Evolutionary conservation across 768 basidiomycete genomes (phyloP).

Genomic region (Naganishia friedmannii): DNA sequence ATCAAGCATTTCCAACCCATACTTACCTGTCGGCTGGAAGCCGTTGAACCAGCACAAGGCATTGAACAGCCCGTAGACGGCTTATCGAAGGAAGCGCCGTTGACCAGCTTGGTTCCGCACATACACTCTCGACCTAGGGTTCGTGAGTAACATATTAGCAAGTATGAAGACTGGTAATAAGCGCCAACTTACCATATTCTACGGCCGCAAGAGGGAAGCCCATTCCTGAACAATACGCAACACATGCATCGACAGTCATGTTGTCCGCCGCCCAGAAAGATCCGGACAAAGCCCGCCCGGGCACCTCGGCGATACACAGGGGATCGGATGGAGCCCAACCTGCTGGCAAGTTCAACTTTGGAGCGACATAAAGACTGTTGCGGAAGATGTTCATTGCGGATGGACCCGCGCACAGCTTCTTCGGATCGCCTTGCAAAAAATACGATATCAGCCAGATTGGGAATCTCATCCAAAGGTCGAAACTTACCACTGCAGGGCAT

Average conservation of each 20-base stretch:
- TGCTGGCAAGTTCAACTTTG: conserved; percentile 30
- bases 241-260: conserved; percentile 65
- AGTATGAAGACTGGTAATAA: not conserved
- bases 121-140: conserved; percentile 34
- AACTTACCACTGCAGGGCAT: conserved; percentile 35
- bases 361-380: conserved; percentile 42
- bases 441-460: no score
- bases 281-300: conserved; percentile 37
- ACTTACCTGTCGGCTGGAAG: conserved; percentile 7
- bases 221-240: conserved; percentile 59
- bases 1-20: not conserved
- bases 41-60: conserved; percentile 33
- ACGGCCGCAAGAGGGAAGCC: conserved; percentile 60
- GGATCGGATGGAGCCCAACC: conserved; percentile 41
- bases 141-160: not conserved
- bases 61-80: conserved; percentile 16
- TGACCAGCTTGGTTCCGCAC: conserved; percentile 38
- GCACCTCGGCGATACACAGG: conserved; percentile 38
- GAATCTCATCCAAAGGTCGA: no score
- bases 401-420: conserved; percentile 49
- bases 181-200: conserved; percentile 14
- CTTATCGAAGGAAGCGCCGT: conserved; percentile 34
- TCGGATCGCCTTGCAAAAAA: conserved; percentile 34
- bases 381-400: conserved; percentile 39
- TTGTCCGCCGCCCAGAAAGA: conserved; percentile 51